Evolutionary conservation across 495 filamentous ascomycete species (phyloP), one percentile per base, ranked within the genome.

Genomic region (Aspergillus heteromorphus): DNA sequence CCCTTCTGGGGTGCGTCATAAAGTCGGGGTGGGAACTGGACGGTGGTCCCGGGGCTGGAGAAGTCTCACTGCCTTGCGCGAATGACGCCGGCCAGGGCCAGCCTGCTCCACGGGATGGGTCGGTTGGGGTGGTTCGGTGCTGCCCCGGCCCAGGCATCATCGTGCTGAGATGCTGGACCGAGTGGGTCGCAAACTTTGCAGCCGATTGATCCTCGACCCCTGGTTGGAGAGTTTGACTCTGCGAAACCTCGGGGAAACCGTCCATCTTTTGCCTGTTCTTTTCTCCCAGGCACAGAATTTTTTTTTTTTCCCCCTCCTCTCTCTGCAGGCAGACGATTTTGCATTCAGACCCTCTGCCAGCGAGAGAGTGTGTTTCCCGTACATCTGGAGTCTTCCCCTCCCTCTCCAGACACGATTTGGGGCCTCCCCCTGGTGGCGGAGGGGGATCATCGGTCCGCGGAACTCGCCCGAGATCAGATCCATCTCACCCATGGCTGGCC

Each of bases 1-100:
- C n/a, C 7, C 43, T 47, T 47, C 43, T 29, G 43, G 43, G 43
- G 43, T 47, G 43, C 43, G 43, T 47, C 43, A 47, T 47, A 47
- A 47, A 47, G 43, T 47, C 43, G 43, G 43, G 43, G 43, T 47
- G 43, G 43, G 23, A 23, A 27, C 21, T 23, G 43, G 27, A 27
- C 23, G 17, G 23, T 16, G 17, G 43, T 6, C 13, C 14, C 13
- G 21, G 10, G 43, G n/a, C 23, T 47, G 43, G 21, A 21, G 27
- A 47, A 47, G 21, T 20, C 21, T 47, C 21, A 47, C 27, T 47
- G 43, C 27, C 23, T 13, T 23, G 43, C 23, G 14, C 13, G 18
- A 23, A 47, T 23, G 23, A 30, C 43, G 34, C 43, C 27, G 43
- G 43, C 43, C 43, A 47, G 43, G 43, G 34, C 34, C 34, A 38